phyloP scores from a whole-genome alignment of 768 basidiomycete species.

The Collybia sp. region DNA sequence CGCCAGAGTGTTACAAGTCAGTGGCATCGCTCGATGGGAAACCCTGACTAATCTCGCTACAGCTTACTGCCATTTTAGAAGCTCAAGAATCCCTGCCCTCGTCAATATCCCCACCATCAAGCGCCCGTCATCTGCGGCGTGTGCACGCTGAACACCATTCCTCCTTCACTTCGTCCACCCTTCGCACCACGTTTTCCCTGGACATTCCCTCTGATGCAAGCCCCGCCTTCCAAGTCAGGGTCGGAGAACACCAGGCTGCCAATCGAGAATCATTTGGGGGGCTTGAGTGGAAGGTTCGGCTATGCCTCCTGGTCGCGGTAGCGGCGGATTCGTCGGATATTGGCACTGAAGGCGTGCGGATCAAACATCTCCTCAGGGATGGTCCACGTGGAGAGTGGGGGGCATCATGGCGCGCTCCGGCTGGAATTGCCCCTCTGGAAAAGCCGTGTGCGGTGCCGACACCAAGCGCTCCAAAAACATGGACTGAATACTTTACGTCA shows the following conservation, averaged over 20 bases:
- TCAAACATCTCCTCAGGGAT: constrained; percentile 52
- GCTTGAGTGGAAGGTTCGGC: constrained; percentile 83
- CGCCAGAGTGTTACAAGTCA: constrained; percentile 80
- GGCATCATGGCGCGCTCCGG: constrained; percentile 55
- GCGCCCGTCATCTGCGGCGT: constrained; percentile 54
- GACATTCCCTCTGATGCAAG: constrained; percentile 92
- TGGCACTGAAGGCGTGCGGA: constrained; percentile 46
- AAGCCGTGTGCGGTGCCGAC: constrained; percentile 25
- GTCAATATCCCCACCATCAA: constrained; percentile 43
- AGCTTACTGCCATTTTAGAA: constrained; percentile 89
- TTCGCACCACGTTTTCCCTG: constrained; percentile 80
- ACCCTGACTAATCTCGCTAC: constrained; percentile 1
- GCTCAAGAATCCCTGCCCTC: constrained; percentile 81
- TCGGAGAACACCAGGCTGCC: constrained; percentile 28
- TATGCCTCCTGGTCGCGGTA: constrained; percentile 82
- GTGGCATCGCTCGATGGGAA: constrained; percentile 12
- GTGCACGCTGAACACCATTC: constrained; percentile 86
- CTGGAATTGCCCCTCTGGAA: constrained; percentile 57
- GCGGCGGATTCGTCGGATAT: constrained; percentile 39
- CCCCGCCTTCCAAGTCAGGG: constrained; percentile 73
- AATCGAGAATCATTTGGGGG: constrained; percentile 49
- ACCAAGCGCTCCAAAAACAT: constrained; percentile 23
- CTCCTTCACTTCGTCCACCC: constrained; percentile 64
- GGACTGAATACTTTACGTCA: constrained; percentile 33
- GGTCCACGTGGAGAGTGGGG: constrained; percentile 71